Evolutionary conservation across 2,329 filamentous ascomycete genomes (phyloP).

Genomic region (Cordyceps farinosa): DNA sequence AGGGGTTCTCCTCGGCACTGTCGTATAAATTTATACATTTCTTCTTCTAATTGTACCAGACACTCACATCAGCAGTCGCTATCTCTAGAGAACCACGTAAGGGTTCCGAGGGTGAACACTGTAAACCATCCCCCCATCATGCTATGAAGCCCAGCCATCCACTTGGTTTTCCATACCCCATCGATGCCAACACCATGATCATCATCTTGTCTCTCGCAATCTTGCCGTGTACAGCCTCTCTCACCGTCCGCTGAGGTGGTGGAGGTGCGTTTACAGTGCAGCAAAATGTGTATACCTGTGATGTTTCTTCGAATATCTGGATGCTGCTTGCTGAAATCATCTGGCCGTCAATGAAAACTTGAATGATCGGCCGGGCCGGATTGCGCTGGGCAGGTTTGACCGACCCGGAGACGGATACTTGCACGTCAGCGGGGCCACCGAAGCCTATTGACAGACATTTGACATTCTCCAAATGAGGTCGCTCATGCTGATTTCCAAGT

Average conservation of each 20-base stretch:
- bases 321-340: background rate
- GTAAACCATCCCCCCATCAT: background rate
- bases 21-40: no score
- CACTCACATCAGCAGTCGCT: no score
- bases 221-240: background rate
- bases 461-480: background rate
- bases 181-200: background rate
- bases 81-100: no score
- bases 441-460: background rate
- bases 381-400: background rate
- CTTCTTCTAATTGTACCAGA: no score
- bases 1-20: no score
- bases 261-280: background rate
- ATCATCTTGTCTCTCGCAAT: constrained; percentile 8
- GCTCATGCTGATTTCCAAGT: background rate
- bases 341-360: background rate
- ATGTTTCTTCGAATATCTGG: background rate
- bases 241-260: background rate
- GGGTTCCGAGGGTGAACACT: no score
- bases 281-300: background rate
- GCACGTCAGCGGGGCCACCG: background rate
- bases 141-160: background rate
- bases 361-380: background rate
- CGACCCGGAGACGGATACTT: background rate
- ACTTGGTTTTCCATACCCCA: background rate